Evolutionary conservation across 495 filamentous ascomycete genomes (phyloP), one percentile per base, ranked within the genome.

Genomic region (Platismatia glauca): DNA sequence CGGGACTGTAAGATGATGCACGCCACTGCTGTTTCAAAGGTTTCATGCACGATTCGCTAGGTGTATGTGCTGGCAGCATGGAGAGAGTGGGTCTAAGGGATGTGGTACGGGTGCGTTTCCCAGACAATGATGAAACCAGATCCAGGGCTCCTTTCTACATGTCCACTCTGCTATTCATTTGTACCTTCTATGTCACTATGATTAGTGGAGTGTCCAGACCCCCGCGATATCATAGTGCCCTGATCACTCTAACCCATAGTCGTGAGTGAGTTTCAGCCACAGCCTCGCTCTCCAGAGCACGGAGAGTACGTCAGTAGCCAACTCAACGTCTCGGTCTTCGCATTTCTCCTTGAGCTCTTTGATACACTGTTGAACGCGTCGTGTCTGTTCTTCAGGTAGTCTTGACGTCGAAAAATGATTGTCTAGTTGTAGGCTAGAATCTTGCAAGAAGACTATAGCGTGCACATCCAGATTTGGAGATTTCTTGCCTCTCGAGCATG

Each of bases 271-370:
- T 20, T 48, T 63, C 37, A 64, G 34, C 65, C 61, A 67, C 11
- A 61, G 29, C 33, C 61, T 64, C 39, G 61, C 61, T 38, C 65
- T 64, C 61, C 65, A 67, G 33, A 67, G 57, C 0, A 34, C 22
- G 4, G 37, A 8, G 33, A 67, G 31, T 13, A 67, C 41, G n/a
- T 60, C 61, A 16, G 8, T 15, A 20, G 31, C n/a, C 20, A 67
- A 13, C 39, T 67, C 61, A 18, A 62, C 55, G 43, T 63, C 65
- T 1, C 65, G 65, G 48, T 67, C 65, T 27, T 63, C 20, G 3
- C 24, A 48, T 34, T 59, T 52, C 22, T 58, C 29, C 27, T 61
- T 24, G 29, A 67, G 27, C 7, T 46, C 7, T 15, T 41, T 15
- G 3, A 67, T 31, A 57, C 61, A 60, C 11, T 58, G n/a, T 15